Evolutionary conservation across 352 stramenopile genomes (phyloP), one percentile per base, ranked within the genome.

Genomic region (Globisporangium acanthophoron): DNA sequence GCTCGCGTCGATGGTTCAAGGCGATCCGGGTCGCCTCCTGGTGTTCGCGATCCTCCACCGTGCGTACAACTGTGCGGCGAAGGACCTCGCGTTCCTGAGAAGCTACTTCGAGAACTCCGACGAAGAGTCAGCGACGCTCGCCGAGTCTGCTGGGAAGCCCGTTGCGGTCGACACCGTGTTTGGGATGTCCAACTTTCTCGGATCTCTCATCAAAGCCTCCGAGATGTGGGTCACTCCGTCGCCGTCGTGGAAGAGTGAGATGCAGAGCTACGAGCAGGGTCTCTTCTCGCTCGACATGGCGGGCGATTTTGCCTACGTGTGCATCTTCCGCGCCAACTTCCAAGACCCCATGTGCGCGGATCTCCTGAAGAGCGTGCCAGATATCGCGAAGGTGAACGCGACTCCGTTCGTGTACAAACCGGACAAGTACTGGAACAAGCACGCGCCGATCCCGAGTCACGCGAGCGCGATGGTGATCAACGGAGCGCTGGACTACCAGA

Each of bases 351-450:
- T 29, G 44, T 49, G 44, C 44, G 20, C 44, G 44, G n/a, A 49
- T n/a, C 44, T 49, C 2, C 20, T 48, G 2, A 1, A 24, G 44
- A 11, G 13, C n/a, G 44, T 3, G 3, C n/a, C 44, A n/a, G 24
- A 54, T 11, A 27, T 59, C 20, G 16, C 40, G 3, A 49, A 47
- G 13, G 35, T 40, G 16, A 1, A 27, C 6, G 16, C 3, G 49
- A 24, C 39, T 9, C n/a, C 55, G 45, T 77, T 71, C 51, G 21
- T 50, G 12, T 78, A 81, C 60, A 33, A 55, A n/a, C 52, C 33
- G 2, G 73, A 81, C 49, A 40, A 64, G 47, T 78, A 75, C 62
- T 72, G 43, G 35, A 48, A 71, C 50, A 60, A 61, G 18, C 61
- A 61, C 3, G 53, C 67, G 0, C 39, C 44, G 45, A 58, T 81